Base-by-base conservation (phyloP, 1,284 basidiomycete genomes). In the Leccinum solheimii region DNA sequence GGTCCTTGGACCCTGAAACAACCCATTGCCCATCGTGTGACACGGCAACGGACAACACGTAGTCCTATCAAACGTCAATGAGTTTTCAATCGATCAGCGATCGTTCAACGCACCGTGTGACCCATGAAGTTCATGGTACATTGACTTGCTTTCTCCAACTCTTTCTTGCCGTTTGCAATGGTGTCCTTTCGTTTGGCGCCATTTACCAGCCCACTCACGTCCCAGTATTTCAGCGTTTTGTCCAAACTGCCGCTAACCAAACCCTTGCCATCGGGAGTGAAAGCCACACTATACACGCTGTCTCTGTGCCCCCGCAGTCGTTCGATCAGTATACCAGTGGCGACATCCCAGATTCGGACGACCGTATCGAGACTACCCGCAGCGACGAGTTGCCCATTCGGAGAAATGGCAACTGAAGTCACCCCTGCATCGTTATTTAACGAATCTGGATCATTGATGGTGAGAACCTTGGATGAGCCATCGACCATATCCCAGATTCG, bases 1-100 rank as follows among this genome's bases (percentile, higher is more conserved):
- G 86, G 76, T 97, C 95, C 74, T 96, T 96, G 21, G 92, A 94
- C 26, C 94, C 93, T 21, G 92, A 94, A 3, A 94, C 92, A 66
- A 96, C 87, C 88, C 91, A 96, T 65, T 88, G 84, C 26, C 90
- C 90, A 73, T 97, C 93, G 60, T 91, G 89, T 23, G 90, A 90
- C 61, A 93, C 90, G 23, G 91, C 90, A 43, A 92, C 89, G 14
- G 86, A 86, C 32, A 93, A 78, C 19, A 94, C 91, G 69, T 91
- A 92, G 72, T 94, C 91, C 83, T 88, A 59, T 45, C 32, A 23
- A 57, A 51, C 54, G 50, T 30, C 32, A 5, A 45, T 64, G 32
- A 65, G 57, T 56, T 55, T 40, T 62, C 14, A 52, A 10, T 13
- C 19, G 14, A 56, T 23, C 16, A 45, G 7, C n/a, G 3, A 54